These are phyloP conservation scores for Globisporangium uncinulatum DNA, from an alignment of 352 stramenopile genomes.

Conservation along the genomic window DNA sequence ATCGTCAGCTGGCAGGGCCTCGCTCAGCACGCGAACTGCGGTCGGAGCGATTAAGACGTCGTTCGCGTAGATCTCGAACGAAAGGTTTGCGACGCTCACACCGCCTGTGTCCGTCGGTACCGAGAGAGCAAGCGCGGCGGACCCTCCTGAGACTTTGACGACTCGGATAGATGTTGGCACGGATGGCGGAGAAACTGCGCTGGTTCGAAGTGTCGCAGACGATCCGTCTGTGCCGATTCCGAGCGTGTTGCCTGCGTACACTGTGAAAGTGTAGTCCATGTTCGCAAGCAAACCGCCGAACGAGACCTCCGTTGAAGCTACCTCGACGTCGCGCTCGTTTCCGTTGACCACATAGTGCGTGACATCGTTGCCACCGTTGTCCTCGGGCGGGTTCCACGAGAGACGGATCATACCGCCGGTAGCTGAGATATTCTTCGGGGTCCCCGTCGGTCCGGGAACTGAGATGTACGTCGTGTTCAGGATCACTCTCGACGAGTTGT, in stretches of 20 bases:
- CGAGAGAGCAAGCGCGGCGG: constrained; percentile 24
- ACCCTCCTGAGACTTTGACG: constrained; percentile 28
- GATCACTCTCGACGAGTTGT: constrained; percentile 16
- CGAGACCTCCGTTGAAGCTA: constrained; percentile 3
- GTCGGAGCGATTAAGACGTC: constrained; percentile 17
- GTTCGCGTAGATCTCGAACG: constrained; percentile 43
- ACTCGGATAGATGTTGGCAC: constrained; percentile 21
- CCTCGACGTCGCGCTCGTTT: constrained; percentile 8
- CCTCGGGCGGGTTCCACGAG: constrained; percentile 33
- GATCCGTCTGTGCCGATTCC: constrained; percentile 30
- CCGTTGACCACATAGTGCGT: constrained; percentile 34
- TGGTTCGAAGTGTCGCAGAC: constrained; percentile 22
- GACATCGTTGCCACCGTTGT: constrained; percentile 46
- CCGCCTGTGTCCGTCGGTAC: constrained; percentile 41
- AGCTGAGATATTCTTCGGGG: constrained; percentile 8
- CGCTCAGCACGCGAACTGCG: constrained; percentile 8
- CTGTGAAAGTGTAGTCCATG: constrained; percentile 40
- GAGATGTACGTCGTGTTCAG: constrained; percentile 48
- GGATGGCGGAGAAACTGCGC: constrained; percentile 19
- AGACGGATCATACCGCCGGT: constrained; percentile 41
- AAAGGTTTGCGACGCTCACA: constrained; percentile 16
- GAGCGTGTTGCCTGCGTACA: constrained; percentile 40
- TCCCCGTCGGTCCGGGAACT: constrained; percentile 32
- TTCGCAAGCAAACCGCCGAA: constrained; percentile 37
- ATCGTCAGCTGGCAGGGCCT: too few relatives aligned